Evolutionary conservation across 495 filamentous ascomycete species (phyloP).

Genomic region (Oidiodendron maius): DNA sequence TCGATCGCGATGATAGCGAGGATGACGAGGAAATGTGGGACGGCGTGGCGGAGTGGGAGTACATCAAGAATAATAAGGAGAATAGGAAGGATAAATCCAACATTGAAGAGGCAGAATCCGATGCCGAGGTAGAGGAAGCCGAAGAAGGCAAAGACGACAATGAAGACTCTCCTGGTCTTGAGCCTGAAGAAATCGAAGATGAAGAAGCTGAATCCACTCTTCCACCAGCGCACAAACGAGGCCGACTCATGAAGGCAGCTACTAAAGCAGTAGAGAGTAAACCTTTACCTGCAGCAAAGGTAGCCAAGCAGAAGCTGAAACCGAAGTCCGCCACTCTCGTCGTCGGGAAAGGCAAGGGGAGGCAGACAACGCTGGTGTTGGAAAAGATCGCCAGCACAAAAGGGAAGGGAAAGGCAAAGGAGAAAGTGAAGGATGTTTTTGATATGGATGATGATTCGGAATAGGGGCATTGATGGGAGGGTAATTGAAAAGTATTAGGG

Average conservation of each 20-base stretch:
- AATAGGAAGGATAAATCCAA: constrained; percentile 22
- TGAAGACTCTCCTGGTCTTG: constrained; percentile 18
- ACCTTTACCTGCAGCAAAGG: background rate
- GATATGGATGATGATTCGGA: constrained; percentile 16
- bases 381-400: background rate
- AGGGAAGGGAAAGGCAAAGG: constrained; percentile 2
- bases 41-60: constrained; percentile 50
- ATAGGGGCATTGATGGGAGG: no score
- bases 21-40: constrained; percentile 53
- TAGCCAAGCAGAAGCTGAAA: constrained; percentile 3
- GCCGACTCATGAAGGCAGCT: background rate
- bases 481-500: no score
- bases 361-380: background rate
- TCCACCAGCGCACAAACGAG: background rate
- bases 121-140: constrained; percentile 10
- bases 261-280: background rate
- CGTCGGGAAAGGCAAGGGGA: background rate
- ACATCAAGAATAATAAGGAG: constrained; percentile 23
- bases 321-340: constrained; percentile 1
- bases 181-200: constrained; percentile 17
- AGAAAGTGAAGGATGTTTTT: constrained; percentile 5
- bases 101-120: constrained; percentile 9
- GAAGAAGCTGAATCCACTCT: constrained; percentile 8
- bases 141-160: constrained; percentile 16
- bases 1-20: constrained; percentile 44